These are phyloP conservation scores for Lanzia echinophila DNA, from an alignment of 2,329 filamentous ascomycete genomes.

Conservation along the genomic window DNA sequence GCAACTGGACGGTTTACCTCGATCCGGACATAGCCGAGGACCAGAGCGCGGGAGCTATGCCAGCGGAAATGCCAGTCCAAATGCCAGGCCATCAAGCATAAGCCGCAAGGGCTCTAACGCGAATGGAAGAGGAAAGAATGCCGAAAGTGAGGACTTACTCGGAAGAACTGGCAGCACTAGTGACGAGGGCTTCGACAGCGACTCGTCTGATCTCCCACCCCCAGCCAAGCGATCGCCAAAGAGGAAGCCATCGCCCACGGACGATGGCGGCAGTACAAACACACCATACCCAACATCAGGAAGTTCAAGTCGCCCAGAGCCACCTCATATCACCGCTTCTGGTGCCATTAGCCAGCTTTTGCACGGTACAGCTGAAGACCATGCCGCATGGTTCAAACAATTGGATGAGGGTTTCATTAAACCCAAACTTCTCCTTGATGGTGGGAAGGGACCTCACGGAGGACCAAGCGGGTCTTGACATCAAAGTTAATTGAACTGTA, in stretches of 20 bases:
- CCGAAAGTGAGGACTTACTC: slow-evolving; percentile 49
- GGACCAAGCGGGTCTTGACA: slow-evolving; percentile 16
- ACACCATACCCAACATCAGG: slow-evolving; percentile 30
- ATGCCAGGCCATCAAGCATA: slow-evolving; percentile 37
- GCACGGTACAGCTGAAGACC: slow-evolving; percentile 72
- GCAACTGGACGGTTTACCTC: slow-evolving; percentile 50
- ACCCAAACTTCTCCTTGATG: slow-evolving; percentile 79
- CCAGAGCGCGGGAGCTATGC: slow-evolving; percentile 30
- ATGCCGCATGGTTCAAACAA: slow-evolving; percentile 82
- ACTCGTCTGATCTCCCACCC: slow-evolving; percentile 60
- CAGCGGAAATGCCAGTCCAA: slow-evolving; percentile 31
- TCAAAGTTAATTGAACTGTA: background rate
- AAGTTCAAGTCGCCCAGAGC: slow-evolving; percentile 21
- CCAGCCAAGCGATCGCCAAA: slow-evolving; percentile 38
- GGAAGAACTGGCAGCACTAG: slow-evolving; percentile 34
- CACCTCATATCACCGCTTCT: slow-evolving; percentile 57
- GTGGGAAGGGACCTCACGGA: slow-evolving; percentile 33
- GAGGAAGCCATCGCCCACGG: slow-evolving; percentile 9
- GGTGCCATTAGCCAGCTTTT: slow-evolving; percentile 71
- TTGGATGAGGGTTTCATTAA: slow-evolving; percentile 96
- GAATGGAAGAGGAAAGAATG: slow-evolving; percentile 31
- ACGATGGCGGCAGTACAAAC: slow-evolving; percentile 10
- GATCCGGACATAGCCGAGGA: slow-evolving; percentile 40
- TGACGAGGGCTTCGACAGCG: slow-evolving; percentile 55
- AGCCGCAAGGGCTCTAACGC: slow-evolving; percentile 45